Conservation (phyloP, 441 rosid genomes). For the Manihot esculenta region DNA sequence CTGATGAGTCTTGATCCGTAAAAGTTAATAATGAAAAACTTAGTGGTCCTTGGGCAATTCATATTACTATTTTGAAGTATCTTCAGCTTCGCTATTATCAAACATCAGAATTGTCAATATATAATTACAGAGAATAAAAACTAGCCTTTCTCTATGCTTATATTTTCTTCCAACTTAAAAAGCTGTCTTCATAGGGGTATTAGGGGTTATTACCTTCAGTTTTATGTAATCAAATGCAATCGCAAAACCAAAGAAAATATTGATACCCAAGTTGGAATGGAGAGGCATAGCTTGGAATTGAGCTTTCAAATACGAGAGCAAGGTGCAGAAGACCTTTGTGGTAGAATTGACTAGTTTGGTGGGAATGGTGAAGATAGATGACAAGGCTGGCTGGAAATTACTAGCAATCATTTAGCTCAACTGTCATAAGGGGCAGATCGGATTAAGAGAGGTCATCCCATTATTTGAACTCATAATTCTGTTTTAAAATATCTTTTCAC, state of each 20-base stretch:
- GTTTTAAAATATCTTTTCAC: neutral
- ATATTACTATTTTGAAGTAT: neutral
- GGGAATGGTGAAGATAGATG: neutral
- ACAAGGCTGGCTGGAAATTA: neutral
- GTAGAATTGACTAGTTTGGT: neutral
- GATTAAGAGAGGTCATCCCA: neutral
- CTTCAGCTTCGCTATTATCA: neutral
- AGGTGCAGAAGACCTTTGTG: neutral
- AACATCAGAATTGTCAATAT: neutral
- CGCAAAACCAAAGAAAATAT: neutral
- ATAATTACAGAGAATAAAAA: no score
- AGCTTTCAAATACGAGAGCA: neutral
- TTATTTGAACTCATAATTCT: neutral
- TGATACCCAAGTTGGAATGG: neutral
- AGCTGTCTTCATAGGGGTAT: no score
- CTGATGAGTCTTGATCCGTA: neutral
- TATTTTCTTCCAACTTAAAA: no score
- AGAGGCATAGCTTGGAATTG: neutral
- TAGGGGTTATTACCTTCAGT: neutral
- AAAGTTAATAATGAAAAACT: neutral
- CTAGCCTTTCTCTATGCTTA: neutral
- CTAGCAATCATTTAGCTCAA: neutral
- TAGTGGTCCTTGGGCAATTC: neutral
- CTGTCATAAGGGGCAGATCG: neutral
- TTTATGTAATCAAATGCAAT: neutral